These are phyloP conservation scores for Yamadazyma kitorensis DNA, from an alignment of 805 yeast species.

Conservation along the genomic window DNA sequence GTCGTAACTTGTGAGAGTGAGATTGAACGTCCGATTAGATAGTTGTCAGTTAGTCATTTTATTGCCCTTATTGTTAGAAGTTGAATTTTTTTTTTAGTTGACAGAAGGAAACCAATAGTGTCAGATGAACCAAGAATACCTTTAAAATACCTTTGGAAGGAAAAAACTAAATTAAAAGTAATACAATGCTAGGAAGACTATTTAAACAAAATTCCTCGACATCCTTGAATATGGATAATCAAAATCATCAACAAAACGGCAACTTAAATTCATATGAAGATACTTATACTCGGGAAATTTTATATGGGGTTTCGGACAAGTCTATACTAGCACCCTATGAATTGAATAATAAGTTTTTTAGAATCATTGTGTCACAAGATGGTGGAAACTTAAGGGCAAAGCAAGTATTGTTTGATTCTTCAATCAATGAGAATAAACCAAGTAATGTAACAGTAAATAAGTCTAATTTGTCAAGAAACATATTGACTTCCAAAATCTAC, in stretches of 20 bases:
- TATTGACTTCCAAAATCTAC: slow-evolving; percentile 27
- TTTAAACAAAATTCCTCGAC: slow-evolving; percentile 26
- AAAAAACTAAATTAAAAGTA: too few species aligned
- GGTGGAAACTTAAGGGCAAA: slow-evolving; percentile 46
- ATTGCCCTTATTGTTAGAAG: too few species aligned
- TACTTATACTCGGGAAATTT: slow-evolving; percentile 41
- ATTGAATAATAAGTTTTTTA: slow-evolving; percentile 29
- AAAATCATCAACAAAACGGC: slow-evolving; percentile 2
- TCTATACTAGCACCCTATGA: slow-evolving; percentile 24
- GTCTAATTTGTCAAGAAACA: slow-evolving; percentile 9
- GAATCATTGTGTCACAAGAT: slow-evolving; percentile 50
- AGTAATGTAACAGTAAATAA: slow-evolving; percentile 4
- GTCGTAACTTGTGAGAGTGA: too few species aligned
- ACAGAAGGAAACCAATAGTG: too few species aligned
- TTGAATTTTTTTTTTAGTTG: too few species aligned
- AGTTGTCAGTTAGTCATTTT: too few species aligned
- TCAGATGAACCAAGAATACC: too few species aligned
- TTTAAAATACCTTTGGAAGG: too few species aligned
- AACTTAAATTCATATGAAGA: slow-evolving; percentile 38
- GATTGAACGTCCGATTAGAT: too few species aligned
- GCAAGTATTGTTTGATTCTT: slow-evolving; percentile 48
- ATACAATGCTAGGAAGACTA: slow-evolving; percentile 39
- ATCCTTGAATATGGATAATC: slow-evolving; percentile 6
- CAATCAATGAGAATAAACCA: slow-evolving; percentile 7
- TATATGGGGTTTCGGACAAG: slow-evolving; percentile 41